Conservation (phyloP, 2,329 filamentous ascomycete species). For the Alternaria gansuensis region DNA sequence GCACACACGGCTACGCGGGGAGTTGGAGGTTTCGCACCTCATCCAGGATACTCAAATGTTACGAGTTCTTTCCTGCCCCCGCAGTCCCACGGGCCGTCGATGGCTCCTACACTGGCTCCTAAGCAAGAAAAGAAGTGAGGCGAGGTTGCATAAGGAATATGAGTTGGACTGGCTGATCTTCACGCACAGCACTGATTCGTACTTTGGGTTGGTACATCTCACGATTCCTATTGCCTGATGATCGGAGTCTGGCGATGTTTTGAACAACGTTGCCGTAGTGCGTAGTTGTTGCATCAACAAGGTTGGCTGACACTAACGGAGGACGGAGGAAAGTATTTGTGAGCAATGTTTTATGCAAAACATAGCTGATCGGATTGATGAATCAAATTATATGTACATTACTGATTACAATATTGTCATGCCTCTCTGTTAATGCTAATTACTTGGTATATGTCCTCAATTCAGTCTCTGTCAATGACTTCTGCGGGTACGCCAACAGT, state of each 20-base stretch:
- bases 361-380: neutral
- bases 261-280: neutral
- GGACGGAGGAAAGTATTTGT: neutral
- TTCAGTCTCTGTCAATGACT: constrained; percentile 53
- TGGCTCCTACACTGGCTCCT: neutral
- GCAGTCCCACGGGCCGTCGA: neutral
- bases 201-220: neutral
- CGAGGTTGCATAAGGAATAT: neutral
- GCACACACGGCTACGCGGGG: neutral
- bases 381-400: neutral
- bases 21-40: neutral
- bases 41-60: constrained; percentile 10
- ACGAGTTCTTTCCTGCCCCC: constrained; percentile 5
- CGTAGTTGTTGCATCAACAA: neutral
- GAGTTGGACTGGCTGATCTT: neutral
- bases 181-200: neutral
- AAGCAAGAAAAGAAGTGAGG: neutral
- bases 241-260: neutral
- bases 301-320: neutral
- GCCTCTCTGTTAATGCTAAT: neutral
- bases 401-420: neutral
- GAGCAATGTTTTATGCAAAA: neutral
- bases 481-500: constrained; percentile 41
- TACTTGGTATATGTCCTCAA: constrained; percentile 53
- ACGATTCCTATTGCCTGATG: neutral